phyloP scores from a whole-genome alignment of 306 rosid species.

The Cucumis cinereus region DNA sequence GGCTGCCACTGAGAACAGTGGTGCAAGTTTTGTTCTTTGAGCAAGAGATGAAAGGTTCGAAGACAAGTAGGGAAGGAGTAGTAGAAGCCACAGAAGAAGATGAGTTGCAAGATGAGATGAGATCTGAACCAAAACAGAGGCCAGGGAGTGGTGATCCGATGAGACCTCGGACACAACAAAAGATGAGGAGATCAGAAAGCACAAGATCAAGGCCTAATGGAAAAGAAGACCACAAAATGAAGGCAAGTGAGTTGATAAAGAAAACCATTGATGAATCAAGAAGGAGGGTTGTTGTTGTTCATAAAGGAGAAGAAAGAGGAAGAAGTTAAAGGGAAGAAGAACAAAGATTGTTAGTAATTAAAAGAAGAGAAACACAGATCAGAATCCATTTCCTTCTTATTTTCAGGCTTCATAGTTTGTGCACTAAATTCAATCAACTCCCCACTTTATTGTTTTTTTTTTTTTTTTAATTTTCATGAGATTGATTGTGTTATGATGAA shows the following conservation, averaged over 20 bases:
- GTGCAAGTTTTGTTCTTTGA: constrained; percentile 12
- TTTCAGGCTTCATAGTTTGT: too few species aligned
- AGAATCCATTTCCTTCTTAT: too few species aligned
- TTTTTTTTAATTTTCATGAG: too few species aligned
- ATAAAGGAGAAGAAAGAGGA: not conserved
- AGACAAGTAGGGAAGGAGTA: not conserved
- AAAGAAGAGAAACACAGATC: not conserved
- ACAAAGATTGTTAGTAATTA: not conserved
- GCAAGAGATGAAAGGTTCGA: not conserved
- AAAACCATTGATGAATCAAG: not conserved
- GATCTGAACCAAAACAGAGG: not conserved
- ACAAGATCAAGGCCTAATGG: not conserved
- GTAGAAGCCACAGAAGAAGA: not conserved
- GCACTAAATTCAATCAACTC: too few species aligned
- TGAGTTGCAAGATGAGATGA: not conserved
- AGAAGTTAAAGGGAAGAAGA: not conserved
- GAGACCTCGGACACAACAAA: not conserved
- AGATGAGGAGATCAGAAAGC: not conserved
- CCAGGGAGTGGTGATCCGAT: not conserved
- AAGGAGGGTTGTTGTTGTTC: not conserved
- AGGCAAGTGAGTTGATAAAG: not conserved
- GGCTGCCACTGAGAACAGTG: constrained; percentile 13
- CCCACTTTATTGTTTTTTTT: too few species aligned
- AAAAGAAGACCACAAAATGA: not conserved
- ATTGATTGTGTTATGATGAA: too few species aligned